Percentiles rank a stretch among this genome's conserved stretches.
Conservation (phyloP, 176 grass and related monocot genomes). For the Raddia guianensis region DNA sequence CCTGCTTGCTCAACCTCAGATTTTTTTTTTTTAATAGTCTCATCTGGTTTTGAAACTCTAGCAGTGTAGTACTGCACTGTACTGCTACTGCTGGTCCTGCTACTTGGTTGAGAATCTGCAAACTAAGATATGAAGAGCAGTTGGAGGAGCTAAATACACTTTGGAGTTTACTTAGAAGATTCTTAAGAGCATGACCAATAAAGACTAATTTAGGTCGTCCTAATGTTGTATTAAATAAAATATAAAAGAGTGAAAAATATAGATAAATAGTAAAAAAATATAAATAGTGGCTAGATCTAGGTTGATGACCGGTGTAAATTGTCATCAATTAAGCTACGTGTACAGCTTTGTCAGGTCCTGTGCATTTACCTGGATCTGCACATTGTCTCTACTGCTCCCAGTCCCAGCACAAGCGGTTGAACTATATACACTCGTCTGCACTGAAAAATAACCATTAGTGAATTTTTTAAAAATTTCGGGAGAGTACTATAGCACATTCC, state of each 20-base stretch:
- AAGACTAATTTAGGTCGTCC: too few relatives aligned
- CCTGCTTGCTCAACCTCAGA: not conserved
- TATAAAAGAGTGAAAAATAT: too few relatives aligned
- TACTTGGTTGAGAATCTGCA: not conserved
- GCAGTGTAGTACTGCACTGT: not conserved
- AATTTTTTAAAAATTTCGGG: too few relatives aligned
- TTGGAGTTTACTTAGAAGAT: not conserved
- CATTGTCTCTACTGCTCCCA: not conserved
- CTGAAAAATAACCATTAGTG: not conserved
- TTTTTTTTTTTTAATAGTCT: not conserved
- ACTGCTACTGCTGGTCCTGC: too few relatives aligned
- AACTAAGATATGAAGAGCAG: not conserved
- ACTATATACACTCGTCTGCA: not conserved
- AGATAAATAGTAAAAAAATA: too few relatives aligned
- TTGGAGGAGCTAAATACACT: not conserved
- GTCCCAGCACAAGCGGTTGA: not conserved
- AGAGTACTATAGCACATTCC: too few relatives aligned
- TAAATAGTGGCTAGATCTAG: too few relatives aligned
- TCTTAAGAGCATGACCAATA: not conserved
- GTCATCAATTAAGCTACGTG: not conserved
- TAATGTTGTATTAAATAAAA: too few relatives aligned
- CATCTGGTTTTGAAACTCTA: not conserved
- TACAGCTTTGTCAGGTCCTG: not conserved
- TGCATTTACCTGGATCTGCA: not conserved
- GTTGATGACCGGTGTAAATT: not conserved